phyloP scores from a whole-genome alignment of 306 rosid species.

The Ormosia semicastrata region DNA sequence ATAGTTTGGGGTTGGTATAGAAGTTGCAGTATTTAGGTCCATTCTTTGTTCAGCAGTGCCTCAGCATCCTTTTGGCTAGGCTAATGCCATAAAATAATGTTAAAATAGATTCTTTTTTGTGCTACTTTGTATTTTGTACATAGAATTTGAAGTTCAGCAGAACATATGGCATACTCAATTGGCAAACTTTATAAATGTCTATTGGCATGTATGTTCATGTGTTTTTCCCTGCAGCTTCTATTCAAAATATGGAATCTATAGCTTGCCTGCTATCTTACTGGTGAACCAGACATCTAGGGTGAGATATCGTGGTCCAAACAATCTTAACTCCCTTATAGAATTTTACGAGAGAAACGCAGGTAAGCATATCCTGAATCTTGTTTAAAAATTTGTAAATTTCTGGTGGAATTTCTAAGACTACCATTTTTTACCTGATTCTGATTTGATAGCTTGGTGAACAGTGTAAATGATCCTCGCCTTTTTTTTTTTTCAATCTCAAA shows the following conservation, averaged over 20 bases:
- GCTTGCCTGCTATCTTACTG: constrained; percentile 70
- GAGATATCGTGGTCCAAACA: constrained; percentile 60
- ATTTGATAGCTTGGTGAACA: constrained; percentile 15
- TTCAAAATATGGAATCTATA: constrained; percentile 70
- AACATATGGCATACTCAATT: not conserved
- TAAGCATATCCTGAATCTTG: constrained; percentile 29
- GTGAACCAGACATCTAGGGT: constrained; percentile 62
- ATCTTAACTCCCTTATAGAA: constrained; percentile 41
- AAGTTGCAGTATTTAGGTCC: not conserved
- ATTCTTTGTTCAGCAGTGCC: constrained; percentile 1
- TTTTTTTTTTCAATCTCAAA: not conserved
- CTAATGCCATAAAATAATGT: not conserved
- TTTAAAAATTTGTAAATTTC: not conserved
- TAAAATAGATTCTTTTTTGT: constrained; percentile 3
- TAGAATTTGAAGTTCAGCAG: not conserved
- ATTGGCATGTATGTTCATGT: not conserved
- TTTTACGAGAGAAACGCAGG: constrained; percentile 72
- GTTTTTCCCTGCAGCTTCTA: constrained; percentile 48
- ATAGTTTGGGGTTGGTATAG: not conserved
- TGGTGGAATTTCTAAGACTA: not conserved
- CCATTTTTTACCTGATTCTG: not conserved
- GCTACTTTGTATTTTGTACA: not conserved
- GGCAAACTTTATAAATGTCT: not conserved
- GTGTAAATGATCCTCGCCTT: not conserved
- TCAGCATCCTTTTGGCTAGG: not conserved